phyloP scores from a whole-genome alignment of 805 yeast species.

The Saccharomycopsis babjevae region DNA sequence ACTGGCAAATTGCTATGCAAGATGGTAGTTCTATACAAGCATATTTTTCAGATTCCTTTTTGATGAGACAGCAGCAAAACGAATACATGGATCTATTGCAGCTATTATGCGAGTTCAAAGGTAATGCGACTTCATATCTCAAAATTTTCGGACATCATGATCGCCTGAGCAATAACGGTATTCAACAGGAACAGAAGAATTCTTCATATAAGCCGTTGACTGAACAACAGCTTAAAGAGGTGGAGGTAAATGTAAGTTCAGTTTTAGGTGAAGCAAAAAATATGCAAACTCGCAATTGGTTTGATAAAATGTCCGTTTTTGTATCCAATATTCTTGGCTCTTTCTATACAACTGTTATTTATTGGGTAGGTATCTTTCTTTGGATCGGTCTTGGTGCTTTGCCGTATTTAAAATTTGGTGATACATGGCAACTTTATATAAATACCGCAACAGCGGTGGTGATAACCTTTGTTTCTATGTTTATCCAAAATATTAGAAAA shows the following conservation, averaged over 20 bases:
- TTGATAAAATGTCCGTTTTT: constrained; percentile 26
- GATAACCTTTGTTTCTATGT: constrained; percentile 27
- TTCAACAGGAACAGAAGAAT: background rate
- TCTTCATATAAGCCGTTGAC: background rate
- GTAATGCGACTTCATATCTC: constrained; percentile 19
- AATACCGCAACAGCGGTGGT: constrained; percentile 34
- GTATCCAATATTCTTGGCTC: constrained; percentile 26
- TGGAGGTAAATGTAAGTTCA: background rate
- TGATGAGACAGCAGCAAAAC: constrained; percentile 31
- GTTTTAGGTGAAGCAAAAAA: constrained; percentile 11
- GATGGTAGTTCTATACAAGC: constrained; percentile 33
- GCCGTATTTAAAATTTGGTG: constrained; percentile 24
- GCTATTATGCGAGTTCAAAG: constrained; percentile 23
- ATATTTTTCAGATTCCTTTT: constrained; percentile 32
- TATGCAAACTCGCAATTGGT: constrained; percentile 25
- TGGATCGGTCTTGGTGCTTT: constrained; percentile 30
- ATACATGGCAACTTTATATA: constrained; percentile 33
- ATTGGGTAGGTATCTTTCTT: constrained; percentile 30
- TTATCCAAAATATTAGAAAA: constrained; percentile 31
- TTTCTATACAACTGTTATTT: constrained; percentile 25
- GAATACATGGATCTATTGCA: constrained; percentile 24
- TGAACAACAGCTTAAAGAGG: background rate
- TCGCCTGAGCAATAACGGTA: constrained; percentile 19
- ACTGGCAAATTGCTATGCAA: constrained; percentile 34
- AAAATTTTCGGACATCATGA: constrained; percentile 15